These are phyloP conservation scores for Sherardia arvensis DNA, from an alignment of 257 asterid genomes.

Conservation along the genomic window DNA sequence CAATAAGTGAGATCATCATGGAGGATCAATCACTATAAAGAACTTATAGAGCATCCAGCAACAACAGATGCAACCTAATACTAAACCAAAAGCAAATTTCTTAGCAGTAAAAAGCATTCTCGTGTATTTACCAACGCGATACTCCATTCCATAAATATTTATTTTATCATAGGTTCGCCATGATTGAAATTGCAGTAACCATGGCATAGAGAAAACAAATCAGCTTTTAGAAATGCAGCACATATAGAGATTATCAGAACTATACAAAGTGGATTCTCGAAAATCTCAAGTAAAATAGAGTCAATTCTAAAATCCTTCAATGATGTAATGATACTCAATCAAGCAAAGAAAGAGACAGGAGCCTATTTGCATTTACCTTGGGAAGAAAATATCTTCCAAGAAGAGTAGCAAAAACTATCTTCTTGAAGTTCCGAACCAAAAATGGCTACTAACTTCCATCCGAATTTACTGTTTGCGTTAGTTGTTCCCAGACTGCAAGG, in stretches of 20 bases:
- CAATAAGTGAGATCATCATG: neutral
- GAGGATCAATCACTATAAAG: neutral
- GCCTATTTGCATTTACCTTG: neutral
- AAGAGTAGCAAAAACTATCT: neutral
- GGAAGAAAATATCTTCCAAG: neutral
- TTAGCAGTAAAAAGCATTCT: neutral
- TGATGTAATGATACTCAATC: conserved; percentile 1
- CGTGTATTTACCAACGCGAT: neutral
- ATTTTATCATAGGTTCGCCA: neutral
- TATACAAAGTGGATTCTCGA: neutral
- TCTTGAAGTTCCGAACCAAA: neutral
- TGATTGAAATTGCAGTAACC: neutral
- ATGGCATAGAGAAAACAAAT: neutral
- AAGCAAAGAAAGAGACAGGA: neutral
- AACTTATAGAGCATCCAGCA: neutral
- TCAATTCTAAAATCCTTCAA: neutral
- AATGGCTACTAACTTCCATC: conserved; percentile 6
- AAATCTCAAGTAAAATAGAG: neutral
- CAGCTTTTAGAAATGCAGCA: neutral
- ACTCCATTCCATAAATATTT: neutral
- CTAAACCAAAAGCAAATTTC: neutral
- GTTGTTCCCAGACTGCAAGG: conserved; percentile 38
- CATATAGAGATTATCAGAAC: neutral
- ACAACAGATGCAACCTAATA: neutral
- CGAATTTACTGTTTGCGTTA: conserved; percentile 33